Evolutionary conservation across 305 asterid species (phyloP), one percentile per base, ranked within the genome.

Genomic region (Solanum hybrid): DNA sequence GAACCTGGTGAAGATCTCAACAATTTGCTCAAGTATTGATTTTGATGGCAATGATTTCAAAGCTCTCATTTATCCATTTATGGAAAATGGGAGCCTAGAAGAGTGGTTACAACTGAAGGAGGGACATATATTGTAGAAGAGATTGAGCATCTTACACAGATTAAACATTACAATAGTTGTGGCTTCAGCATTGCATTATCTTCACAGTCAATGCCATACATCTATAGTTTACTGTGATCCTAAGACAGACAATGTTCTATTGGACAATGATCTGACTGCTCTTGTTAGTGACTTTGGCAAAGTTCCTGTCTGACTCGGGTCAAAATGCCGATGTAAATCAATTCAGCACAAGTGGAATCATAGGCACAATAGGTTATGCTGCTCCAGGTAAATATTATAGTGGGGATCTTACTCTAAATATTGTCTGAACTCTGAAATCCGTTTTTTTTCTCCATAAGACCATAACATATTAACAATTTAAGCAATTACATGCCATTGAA

Each of bases 311-410:
- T 27, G 19, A 87, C 77, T 84, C 45, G 29, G 8, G 24, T 34
- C 77, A 37, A 45, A 91, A 90, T 22, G 84, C 81, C 69, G 32
- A 35, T 76, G 78, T 72, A 77, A 86, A 91, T 45, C 91, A 89
- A 34, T 90, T 91, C 73, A 90, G 90, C 73, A 90, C 93, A 26
- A 51, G 87, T 73, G 89, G 90, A 78, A 75, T 92, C 73, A 92
- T 91, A 87, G 94, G 94, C 29, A 92, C 94, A 42, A 66, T 91
- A 17, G 94, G 93, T 82, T 93, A 93, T 90, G 89, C 91, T 64
- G 92, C 94, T 81, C 94, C 92, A 85, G 94, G 94, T 93, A 90
- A 87, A 32, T 26, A 80, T 19, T 80, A 80, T 80, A 26, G 34
- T 14, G 4, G 86, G 42, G 36, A 38, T 7, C 36, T 79, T 38